Conservation (phyloP, 495 filamentous ascomycete species). For the Xylaria palmicola region DNA sequence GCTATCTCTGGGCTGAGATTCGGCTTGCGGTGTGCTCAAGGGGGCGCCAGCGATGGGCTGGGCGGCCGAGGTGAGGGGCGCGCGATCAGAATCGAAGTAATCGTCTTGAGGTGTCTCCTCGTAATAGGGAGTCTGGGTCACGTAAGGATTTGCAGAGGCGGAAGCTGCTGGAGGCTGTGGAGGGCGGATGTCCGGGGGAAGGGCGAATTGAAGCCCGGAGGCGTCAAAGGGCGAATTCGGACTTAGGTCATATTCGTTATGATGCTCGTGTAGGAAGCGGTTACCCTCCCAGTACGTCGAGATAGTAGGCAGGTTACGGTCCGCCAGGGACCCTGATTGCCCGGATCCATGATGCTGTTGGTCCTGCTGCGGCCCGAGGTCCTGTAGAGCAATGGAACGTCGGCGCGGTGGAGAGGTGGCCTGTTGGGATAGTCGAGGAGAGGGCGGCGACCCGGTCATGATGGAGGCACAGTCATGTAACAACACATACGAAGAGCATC, state of each 20-base stretch:
- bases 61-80: conserved; percentile 59
- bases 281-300: conserved; percentile 50
- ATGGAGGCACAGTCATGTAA: conserved; percentile 25
- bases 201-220: conserved; percentile 47
- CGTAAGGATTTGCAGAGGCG: conserved; percentile 35
- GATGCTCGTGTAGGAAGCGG: conserved; percentile 28
- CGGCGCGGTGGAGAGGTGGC: conserved; percentile 41
- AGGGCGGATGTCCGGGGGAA: conserved; percentile 45
- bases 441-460: conserved; percentile 30
- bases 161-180: conserved; percentile 23
- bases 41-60: conserved; percentile 67
- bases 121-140: conserved; percentile 46
- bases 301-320: conserved; percentile 40
- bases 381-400: conserved; percentile 81
- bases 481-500: not conserved
- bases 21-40: conserved; percentile 44
- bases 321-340: conserved; percentile 26
- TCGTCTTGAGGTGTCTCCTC: conserved; percentile 53
- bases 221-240: conserved; percentile 45
- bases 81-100: conserved; percentile 68
- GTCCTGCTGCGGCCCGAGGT: conserved; percentile 65
- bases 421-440: conserved; percentile 31
- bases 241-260: conserved; percentile 30
- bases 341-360: conserved; percentile 36
- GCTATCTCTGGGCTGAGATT: conserved; percentile 60